Conservation (phyloP, 257 asterid species). For the Solanum habrochaites region DNA sequence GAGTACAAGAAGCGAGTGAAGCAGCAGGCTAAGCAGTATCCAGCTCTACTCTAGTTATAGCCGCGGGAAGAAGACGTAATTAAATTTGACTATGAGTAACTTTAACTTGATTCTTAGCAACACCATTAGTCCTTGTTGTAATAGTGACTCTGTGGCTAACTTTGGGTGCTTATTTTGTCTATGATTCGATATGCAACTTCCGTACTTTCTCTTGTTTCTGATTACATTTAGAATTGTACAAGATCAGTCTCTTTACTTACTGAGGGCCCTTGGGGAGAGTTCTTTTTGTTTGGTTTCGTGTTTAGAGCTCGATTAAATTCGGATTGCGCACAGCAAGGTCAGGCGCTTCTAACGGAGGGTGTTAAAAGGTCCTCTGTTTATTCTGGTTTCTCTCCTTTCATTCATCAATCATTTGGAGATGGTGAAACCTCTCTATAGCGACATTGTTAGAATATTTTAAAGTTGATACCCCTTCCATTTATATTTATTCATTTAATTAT, state of each 20-base stretch:
- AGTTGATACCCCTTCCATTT: not conserved
- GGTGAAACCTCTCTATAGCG: not conserved
- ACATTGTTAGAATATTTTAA: not conserved
- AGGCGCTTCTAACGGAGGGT: not conserved
- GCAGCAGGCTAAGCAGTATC: slow-evolving; percentile 29
- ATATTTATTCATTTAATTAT: not conserved
- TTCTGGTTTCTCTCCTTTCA: not conserved
- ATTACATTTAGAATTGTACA: not conserved
- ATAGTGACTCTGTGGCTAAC: not conserved
- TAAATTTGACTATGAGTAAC: not conserved
- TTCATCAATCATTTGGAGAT: not conserved
- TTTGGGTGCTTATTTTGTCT: not conserved
- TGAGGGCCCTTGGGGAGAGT: not conserved
- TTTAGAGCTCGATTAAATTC: too few relatives aligned
- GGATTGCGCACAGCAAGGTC: fast-evolving
- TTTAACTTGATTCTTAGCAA: not conserved
- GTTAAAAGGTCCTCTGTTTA: not conserved
- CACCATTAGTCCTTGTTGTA: not conserved
- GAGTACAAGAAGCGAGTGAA: slow-evolving; percentile 29
- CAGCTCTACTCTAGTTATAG: slow-evolving; percentile 7
- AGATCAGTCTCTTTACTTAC: not conserved
- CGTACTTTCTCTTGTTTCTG: not conserved
- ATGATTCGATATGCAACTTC: not conserved
- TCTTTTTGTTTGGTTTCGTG: not conserved
- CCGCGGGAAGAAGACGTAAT: not conserved